These are phyloP conservation scores for Aspergillus ostianus DNA, from an alignment of 495 filamentous ascomycete species.

Conservation along the genomic window DNA sequence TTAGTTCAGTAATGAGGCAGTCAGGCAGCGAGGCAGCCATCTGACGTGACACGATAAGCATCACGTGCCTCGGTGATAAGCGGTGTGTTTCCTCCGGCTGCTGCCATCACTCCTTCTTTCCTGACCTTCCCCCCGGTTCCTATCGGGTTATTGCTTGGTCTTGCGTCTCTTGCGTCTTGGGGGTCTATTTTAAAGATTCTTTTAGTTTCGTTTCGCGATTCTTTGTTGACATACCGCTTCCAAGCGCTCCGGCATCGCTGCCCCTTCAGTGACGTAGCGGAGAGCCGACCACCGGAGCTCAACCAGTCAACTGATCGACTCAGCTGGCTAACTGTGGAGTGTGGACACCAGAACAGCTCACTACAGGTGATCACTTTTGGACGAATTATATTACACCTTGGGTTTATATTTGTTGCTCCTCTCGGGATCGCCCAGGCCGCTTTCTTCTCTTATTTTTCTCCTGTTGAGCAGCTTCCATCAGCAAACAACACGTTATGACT, in stretches of 20 bases:
- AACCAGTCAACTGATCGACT: constrained; percentile 1
- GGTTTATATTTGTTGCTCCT: background rate
- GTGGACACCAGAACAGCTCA: constrained; percentile 2
- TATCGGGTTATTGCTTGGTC: background rate
- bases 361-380: background rate
- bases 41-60: constrained; percentile 8
- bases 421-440: background rate
- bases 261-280: constrained; percentile 11
- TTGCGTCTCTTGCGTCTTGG: background rate
- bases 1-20: background rate
- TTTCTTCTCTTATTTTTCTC: background rate
- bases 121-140: background rate
- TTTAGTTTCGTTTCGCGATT: background rate
- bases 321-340: constrained; percentile 1
- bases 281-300: constrained; percentile 4
- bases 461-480: background rate
- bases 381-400: background rate
- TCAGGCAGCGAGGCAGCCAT: background rate
- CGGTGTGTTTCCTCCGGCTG: constrained; percentile 13
- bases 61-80: constrained; percentile 35
- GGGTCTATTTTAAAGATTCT: background rate
- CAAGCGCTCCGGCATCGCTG: background rate
- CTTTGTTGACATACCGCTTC: background rate
- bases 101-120: background rate
- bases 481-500: constrained; percentile 25